Base-by-base conservation (phyloP, 331 rosid species). In the Saraca asoca region DNA sequence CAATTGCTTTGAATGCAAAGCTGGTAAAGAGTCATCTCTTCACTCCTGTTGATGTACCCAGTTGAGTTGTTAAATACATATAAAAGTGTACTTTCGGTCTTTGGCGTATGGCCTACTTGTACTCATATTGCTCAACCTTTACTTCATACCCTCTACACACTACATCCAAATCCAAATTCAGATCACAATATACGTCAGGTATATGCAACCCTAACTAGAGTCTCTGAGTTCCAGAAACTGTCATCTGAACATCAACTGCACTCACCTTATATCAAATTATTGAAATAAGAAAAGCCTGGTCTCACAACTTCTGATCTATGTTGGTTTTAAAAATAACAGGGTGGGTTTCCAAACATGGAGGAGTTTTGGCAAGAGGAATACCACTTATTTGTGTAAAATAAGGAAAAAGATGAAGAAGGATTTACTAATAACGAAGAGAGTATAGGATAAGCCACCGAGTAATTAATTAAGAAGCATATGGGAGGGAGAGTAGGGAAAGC, bases 101-200 rank as follows among this genome's bases (percentile, higher is more conserved):
- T 51, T 62, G 16, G 63, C 69, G 73, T 84, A 78, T 78, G 68
- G 51, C 70, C 80, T 65, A 79, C 88, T 67, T 48, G 73, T 73
- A 62, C 62, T 71, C 81, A 75, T 71, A 42, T 83, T 78, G 84
- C 80, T 43, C 62, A 78, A 66, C 29, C 79, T 78, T 84, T 81
- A 81, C 86, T 78, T 75, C 72, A 78, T 65, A 56, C 82, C 62
- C 68, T 72, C 59, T 43, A n/a, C 39, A 66, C n/a, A 10, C 19
- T 33, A 17, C 49, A 50, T 53, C 59, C 34, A 52, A 12, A 10
- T 9, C 7, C n/a, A 59, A 12, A 13, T 35, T 41, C 7, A 9
- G 12, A 18, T 16, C 31, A 24, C 31, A 24, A 59, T 41, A 12
- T 44, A 12, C 13, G 14, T 42, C n/a, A 42, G 11, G 37, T 8